Percentiles rank a stretch among this genome's conserved stretches.
Conservation (phyloP, 768 basidiomycete genomes). For the Solioccasus polychromus region DNA sequence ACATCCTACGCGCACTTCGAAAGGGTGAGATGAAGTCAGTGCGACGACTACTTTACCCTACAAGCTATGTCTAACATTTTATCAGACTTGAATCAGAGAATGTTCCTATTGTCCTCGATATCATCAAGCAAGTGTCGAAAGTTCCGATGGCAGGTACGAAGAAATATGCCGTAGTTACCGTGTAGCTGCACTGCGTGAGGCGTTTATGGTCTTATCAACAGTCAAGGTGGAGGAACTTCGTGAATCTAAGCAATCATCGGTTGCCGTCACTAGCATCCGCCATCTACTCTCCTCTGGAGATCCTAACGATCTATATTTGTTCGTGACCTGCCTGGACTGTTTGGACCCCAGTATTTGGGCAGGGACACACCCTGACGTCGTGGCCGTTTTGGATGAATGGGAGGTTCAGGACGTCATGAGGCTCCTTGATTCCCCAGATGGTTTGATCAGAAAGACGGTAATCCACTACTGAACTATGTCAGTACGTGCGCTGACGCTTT, state of each 20-base stretch:
- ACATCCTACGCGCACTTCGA: slow-evolving; percentile 24
- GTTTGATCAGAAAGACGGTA: slow-evolving; percentile 57
- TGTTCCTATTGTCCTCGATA: slow-evolving; percentile 19
- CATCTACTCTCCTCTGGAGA: slow-evolving; percentile 55
- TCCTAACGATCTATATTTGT: slow-evolving; percentile 62
- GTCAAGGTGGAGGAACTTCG: slow-evolving; percentile 18
- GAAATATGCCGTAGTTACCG: background rate
- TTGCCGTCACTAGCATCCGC: slow-evolving; percentile 47
- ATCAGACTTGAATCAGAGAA: slow-evolving; percentile 23
- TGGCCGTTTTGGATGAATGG: slow-evolving; percentile 59
- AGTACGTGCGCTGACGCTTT: slow-evolving; percentile 1
- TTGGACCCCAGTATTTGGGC: slow-evolving; percentile 66
- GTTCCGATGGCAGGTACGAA: slow-evolving; percentile 27
- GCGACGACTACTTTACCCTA: background rate
- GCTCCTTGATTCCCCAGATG: slow-evolving; percentile 59
- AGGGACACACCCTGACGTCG: slow-evolving; percentile 49
- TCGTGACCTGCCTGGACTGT: slow-evolving; percentile 60
- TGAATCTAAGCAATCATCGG: slow-evolving; percentile 13
- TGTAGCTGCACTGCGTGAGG: slow-evolving; percentile 32
- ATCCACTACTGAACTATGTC: slow-evolving; percentile 6
- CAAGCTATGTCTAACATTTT: background rate
- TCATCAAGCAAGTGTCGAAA: slow-evolving; percentile 24
- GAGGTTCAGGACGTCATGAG: slow-evolving; percentile 75
- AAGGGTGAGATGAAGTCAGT: slow-evolving; percentile 25
- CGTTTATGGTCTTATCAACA: slow-evolving; percentile 32